Evolutionary conservation across 1,284 basidiomycete genomes (phyloP).

Genomic region (Stygiomarasmius scandens): DNA sequence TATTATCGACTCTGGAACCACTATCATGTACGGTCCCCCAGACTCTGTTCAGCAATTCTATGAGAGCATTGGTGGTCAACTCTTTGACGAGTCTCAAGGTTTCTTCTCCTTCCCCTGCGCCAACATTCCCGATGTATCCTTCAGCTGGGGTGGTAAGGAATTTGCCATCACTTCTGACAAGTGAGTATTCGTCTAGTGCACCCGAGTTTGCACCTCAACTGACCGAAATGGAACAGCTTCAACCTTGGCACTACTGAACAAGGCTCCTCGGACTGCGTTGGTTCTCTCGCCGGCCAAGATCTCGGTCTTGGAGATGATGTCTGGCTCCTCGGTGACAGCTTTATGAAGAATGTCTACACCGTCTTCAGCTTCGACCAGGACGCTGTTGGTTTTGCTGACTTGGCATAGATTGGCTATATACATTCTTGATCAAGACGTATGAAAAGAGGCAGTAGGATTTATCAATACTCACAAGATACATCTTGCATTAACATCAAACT

Average conservation of each 20-base stretch:
- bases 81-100: slow-evolving; percentile 19
- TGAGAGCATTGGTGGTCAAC: slow-evolving; percentile 5
- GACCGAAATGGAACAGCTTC: slow-evolving; percentile 23
- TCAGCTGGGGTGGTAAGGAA: slow-evolving; percentile 27
- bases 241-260: slow-evolving; percentile 23
- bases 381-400: slow-evolving; percentile 14
- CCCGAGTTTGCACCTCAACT: too few relatives aligned
- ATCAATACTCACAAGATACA: too few relatives aligned
- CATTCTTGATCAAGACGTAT: too few relatives aligned
- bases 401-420: background rate
- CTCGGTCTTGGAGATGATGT: slow-evolving; percentile 21
- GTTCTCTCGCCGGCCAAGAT: slow-evolving; percentile 22
- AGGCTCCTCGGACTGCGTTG: slow-evolving; percentile 27
- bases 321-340: slow-evolving; percentile 40
- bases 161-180: slow-evolving; percentile 22
- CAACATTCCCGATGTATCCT: slow-evolving; percentile 22
- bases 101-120: slow-evolving; percentile 35
- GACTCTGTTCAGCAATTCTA: slow-evolving; percentile 7
- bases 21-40: slow-evolving; percentile 16
- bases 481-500: too few relatives aligned
- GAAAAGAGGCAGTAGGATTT: too few relatives aligned
- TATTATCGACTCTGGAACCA: slow-evolving; percentile 16
- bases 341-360: slow-evolving; percentile 17
- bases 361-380: slow-evolving; percentile 13
- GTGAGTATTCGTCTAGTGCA: too few relatives aligned